phyloP scores from a whole-genome alignment of 805 yeast genomes.

The Candida coquimbonensis region DNA sequence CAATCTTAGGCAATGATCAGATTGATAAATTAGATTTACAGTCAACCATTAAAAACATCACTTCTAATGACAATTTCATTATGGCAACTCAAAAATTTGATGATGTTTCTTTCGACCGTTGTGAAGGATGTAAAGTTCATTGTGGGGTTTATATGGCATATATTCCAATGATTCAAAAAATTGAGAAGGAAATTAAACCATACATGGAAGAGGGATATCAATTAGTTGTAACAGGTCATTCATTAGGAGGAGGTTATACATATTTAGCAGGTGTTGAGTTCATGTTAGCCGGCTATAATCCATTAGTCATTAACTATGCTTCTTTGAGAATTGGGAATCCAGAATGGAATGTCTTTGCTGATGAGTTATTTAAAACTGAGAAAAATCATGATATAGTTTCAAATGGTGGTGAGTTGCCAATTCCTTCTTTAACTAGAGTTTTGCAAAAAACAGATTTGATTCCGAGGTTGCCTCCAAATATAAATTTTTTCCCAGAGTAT shows the following conservation, averaged over 20 bases:
- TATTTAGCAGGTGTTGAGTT: slow-evolving; percentile 57
- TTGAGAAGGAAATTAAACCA: slow-evolving; percentile 28
- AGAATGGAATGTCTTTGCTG: slow-evolving; percentile 44
- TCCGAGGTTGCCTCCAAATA: slow-evolving; percentile 49
- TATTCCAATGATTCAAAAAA: slow-evolving; percentile 31
- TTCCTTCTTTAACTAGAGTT: slow-evolving; percentile 40
- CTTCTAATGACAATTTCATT: not conserved
- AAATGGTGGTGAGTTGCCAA: slow-evolving; percentile 26
- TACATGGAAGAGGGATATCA: slow-evolving; percentile 38
- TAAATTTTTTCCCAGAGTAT: slow-evolving; percentile 20
- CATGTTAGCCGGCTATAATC: slow-evolving; percentile 44
- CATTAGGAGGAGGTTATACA: slow-evolving; percentile 71
- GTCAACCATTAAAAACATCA: not conserved
- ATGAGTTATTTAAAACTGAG: slow-evolving; percentile 37
- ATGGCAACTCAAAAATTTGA: not conserved
- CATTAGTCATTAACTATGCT: slow-evolving; percentile 52
- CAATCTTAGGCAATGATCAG: slow-evolving; percentile 23
- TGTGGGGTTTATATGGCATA: slow-evolving; percentile 52
- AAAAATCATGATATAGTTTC: slow-evolving; percentile 23
- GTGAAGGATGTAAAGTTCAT: slow-evolving; percentile 54
- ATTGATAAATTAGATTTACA: not conserved
- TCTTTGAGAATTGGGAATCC: slow-evolving; percentile 63
- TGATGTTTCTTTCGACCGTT: slow-evolving; percentile 17
- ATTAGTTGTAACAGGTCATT: slow-evolving; percentile 61
- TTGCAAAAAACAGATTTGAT: slow-evolving; percentile 51